Conservation (phyloP, 2,329 filamentous ascomycete genomes). For the Microcyclospora pomicola region DNA sequence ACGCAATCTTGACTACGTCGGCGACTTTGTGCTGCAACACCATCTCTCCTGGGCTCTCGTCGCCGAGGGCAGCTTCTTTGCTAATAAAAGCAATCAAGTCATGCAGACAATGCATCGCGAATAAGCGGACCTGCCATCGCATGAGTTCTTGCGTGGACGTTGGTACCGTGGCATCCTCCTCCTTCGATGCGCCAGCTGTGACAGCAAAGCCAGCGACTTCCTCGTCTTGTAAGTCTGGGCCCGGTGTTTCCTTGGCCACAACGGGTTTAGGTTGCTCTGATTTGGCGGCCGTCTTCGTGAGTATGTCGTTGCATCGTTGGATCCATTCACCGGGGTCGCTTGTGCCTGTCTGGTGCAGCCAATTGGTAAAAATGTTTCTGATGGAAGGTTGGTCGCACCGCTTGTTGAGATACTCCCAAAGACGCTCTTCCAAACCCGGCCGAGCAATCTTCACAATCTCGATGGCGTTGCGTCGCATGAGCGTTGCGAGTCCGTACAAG, state of each 20-base stretch:
- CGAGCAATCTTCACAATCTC: constrained; percentile 67
- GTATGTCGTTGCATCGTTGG: constrained; percentile 69
- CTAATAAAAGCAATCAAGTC: constrained; percentile 68
- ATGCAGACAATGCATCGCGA: constrained; percentile 77
- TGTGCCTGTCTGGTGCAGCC: constrained; percentile 81
- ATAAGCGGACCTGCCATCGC: constrained; percentile 89
- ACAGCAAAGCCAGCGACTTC: constrained; percentile 91
- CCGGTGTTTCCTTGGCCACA: constrained; percentile 33
- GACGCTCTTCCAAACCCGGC: constrained; percentile 69
- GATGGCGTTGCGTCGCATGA: constrained; percentile 84
- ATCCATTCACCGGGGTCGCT: constrained; percentile 75
- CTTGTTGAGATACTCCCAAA: constrained; percentile 80
- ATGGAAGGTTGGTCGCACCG: constrained; percentile 64
- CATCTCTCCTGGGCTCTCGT: constrained; percentile 62
- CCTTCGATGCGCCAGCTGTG: constrained; percentile 44
- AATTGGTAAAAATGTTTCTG: constrained; percentile 79
- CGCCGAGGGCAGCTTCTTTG: constrained; percentile 65
- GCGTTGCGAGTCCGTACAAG: constrained; percentile 76
- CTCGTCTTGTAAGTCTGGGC: constrained; percentile 81
- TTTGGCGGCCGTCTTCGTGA: constrained; percentile 73
- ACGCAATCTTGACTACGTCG: constrained; percentile 91
- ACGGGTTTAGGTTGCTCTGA: constrained; percentile 34
- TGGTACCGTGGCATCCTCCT: constrained; percentile 26
- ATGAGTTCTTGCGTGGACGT: constrained; percentile 63
- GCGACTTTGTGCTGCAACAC: constrained; percentile 73